phyloP scores from a whole-genome alignment of 192 early-diverging fungal genomes.

The Coemansia sp. region DNA sequence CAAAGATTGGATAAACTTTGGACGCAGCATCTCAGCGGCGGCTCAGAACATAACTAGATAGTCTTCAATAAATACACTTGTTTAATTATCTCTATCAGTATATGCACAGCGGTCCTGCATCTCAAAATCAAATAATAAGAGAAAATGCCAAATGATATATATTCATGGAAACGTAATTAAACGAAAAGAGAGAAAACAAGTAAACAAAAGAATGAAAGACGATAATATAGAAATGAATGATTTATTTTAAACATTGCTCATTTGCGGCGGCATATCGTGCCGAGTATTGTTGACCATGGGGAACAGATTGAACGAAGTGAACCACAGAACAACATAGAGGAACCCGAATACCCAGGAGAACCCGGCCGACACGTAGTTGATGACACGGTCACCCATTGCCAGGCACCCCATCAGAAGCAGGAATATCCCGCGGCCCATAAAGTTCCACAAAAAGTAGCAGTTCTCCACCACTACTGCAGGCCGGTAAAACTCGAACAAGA shows the following conservation, averaged over 20 bases:
- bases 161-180: too few relatives aligned
- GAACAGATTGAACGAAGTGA: conserved; percentile 47
- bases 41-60: too few relatives aligned
- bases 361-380: conserved; percentile 41
- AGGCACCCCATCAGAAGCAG: conserved; percentile 49
- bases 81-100: too few relatives aligned
- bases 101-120: too few relatives aligned
- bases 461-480: conserved; percentile 33
- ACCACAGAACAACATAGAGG: conserved; percentile 48
- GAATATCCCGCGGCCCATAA: conserved; percentile 53
- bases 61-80: too few relatives aligned
- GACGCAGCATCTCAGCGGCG: too few relatives aligned
- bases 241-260: background rate
- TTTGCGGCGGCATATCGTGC: background rate
- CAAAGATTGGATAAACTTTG: too few relatives aligned
- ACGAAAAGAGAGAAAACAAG: background rate
- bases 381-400: conserved; percentile 30
- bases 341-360: conserved; percentile 47
- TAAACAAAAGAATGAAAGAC: background rate
- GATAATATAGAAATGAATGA: background rate
- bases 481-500: conserved; percentile 49
- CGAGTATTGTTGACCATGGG: conserved; percentile 21
- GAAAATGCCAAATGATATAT: too few relatives aligned
- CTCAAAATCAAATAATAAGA: too few relatives aligned
- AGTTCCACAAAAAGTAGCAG: conserved; percentile 56